Evolutionary conservation across 106 monocot genomes (phyloP), one percentile per base, ranked within the genome.

Genomic region (Amphibolis antarctica): DNA sequence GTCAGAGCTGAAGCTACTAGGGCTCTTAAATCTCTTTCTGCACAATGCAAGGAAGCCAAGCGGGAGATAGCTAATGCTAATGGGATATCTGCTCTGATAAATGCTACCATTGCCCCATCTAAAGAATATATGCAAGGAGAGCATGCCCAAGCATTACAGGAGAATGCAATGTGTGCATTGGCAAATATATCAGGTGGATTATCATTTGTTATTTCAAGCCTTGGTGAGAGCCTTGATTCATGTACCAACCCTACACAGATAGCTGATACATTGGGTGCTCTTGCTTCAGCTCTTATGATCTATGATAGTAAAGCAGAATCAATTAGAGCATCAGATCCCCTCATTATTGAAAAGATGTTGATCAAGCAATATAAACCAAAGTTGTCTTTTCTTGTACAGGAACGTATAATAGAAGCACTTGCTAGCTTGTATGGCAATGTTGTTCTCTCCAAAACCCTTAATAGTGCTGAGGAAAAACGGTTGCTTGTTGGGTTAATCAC

Each of bases 101-200:
- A 99, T 81, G 98, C 98, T 26, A 96, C 89, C 12, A 98, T 98
- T 65, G 96, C 96, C 71, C 96, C 96, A 48, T 98, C 96, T 42
- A 98, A 98, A 71, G 98, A 99, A 74, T 99, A 83, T 67, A 99
- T 99, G 98, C 91, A 88, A 80, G 98, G 98, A 7, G 98, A 99
- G 73, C 79, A 88, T 63, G 98, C 91, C 29, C 91, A 99, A 68
- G 85, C 88, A 62, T 77, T 99, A 71, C 98, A 99, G 49, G 98
- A 92, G 62, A 99, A 92, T 79, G 87, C 98, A 63, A 99, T 99
- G 98, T 78, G 91, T 63, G 98, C 98, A 17, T 55, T 99, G 63
- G 98, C 98, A 65, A 99, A 99, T 76, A 99, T 99, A 68, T 99
- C 98, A 60, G 98, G 98, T 28, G 98, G 98, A 10, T 30, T 99